Evolutionary conservation across 1,284 basidiomycete species (phyloP).

Genomic region (Rhodotorula sp.): DNA sequence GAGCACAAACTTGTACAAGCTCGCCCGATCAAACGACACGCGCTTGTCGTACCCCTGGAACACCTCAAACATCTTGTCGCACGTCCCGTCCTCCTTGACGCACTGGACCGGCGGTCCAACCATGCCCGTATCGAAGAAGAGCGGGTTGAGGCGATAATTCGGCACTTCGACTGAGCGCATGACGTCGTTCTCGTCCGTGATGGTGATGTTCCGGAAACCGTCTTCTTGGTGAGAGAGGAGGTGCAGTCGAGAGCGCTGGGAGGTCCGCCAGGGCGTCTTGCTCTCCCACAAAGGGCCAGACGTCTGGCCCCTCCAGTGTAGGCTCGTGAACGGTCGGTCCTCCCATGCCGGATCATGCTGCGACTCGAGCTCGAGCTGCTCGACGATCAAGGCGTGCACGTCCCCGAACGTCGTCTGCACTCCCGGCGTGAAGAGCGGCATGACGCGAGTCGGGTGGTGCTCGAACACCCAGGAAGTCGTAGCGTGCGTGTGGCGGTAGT

Average conservation of each 20-base stretch:
- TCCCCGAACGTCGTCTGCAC: slow-evolving; percentile 40
- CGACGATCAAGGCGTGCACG: slow-evolving; percentile 42
- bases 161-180: slow-evolving; percentile 30
- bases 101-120: slow-evolving; percentile 44
- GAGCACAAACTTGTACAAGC: slow-evolving; percentile 40
- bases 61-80: slow-evolving; percentile 38
- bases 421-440: slow-evolving; percentile 43
- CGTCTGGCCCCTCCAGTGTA: slow-evolving; percentile 41
- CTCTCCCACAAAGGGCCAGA: slow-evolving; percentile 39
- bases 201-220: slow-evolving; percentile 31
- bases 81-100: slow-evolving; percentile 41
- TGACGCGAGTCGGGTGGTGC: slow-evolving; percentile 41
- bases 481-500: slow-evolving; percentile 44
- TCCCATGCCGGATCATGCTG: slow-evolving; percentile 39
- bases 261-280: slow-evolving; percentile 36
- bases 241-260: slow-evolving; percentile 39
- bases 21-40: slow-evolving; percentile 38
- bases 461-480: slow-evolving; percentile 43
- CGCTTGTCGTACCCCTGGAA: slow-evolving; percentile 42
- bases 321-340: slow-evolving; percentile 36
- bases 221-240: slow-evolving; percentile 36
- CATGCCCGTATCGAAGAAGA: slow-evolving; percentile 43
- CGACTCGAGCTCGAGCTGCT: slow-evolving; percentile 41
- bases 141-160: slow-evolving; percentile 38
- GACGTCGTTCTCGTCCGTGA: slow-evolving; percentile 36